Base-by-base conservation (phyloP, 768 basidiomycete species). In the Tricholoma hemisulphureum region DNA sequence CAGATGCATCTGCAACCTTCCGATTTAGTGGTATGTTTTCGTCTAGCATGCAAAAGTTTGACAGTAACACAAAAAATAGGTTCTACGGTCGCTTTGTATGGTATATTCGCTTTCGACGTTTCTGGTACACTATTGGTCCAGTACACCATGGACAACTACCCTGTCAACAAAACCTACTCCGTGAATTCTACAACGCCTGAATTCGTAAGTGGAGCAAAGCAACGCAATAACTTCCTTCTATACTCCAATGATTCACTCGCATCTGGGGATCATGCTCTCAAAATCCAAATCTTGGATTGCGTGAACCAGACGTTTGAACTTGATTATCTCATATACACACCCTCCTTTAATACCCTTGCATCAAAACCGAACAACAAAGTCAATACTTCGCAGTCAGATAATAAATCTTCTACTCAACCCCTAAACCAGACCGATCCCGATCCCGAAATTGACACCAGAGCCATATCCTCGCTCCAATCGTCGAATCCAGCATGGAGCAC, bases 1-100 rank as follows among this genome's bases (percentile, higher is more conserved):
- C 56, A 14, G 72, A 68, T 2, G 62, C 61, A 14, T 56, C 49
- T 11, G 65, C 69, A 20, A 67, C 67, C 23, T 70, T 70, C 34
- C 55, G n/a, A 4, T 73, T 73, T 58, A 66, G 54, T 53, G 72
- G 72, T 72, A 58, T 16, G 67, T 29, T 32, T 10, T 39, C 14
- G 31, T 34, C 18, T 7, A 39, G 2, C 8, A 8, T 37, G 4
- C 4, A 9, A 11, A 11, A 9, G 6, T 7, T 26, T 6, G 4
- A 2, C 21, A 2, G 1, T 4, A 23, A 16, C 28, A 28, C 11
- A 6, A 50, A 10, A n/a, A 13, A 35, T 26, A 54, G 53, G 53
- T 20, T n/a, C 35, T 0, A 14, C 35, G 6, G 4, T 10, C 35
- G 20, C 53, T 21, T 11, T 54, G 6, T 54, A 37, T 29, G 35